These are phyloP conservation scores for Coemansia sp. DNA, from an alignment of 192 early-diverging fungal genomes.

Conservation along the genomic window DNA sequence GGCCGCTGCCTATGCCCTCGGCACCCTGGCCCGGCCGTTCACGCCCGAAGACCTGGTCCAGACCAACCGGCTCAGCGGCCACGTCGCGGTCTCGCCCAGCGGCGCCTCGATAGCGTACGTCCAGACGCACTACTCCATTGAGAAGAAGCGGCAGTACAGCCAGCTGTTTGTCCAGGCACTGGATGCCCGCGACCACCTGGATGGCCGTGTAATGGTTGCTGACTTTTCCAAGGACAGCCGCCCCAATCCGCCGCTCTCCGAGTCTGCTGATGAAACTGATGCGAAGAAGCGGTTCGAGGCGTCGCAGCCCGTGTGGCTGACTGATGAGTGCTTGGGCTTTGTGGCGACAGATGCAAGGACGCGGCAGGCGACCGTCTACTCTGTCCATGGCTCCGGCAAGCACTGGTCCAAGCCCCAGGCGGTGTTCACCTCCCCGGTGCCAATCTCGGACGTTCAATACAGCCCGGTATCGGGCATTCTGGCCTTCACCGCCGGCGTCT, in stretches of 20 bases:
- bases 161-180: conserved; percentile 41
- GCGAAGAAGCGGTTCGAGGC: conserved; percentile 16
- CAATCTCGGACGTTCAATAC: conserved; percentile 60
- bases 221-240: conserved; percentile 24
- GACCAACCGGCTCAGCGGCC: conserved; percentile 56
- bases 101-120: conserved; percentile 55
- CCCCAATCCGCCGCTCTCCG: conserved; percentile 16
- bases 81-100: conserved; percentile 53
- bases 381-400: conserved; percentile 37
- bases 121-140: conserved; percentile 58
- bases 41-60: conserved; percentile 62
- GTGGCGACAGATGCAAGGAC: conserved; percentile 16
- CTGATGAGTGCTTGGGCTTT: conserved; percentile 27
- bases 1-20: conserved; percentile 14
- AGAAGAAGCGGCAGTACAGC: conserved; percentile 53
- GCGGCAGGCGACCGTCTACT: conserved; percentile 46
- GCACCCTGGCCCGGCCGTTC: conserved; percentile 40
- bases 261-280: neutral
- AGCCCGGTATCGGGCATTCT: conserved; percentile 48
- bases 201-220: conserved; percentile 4
- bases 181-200: neutral
- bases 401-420: conserved; percentile 46
- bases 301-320: conserved; percentile 49
- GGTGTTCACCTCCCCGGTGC: conserved; percentile 31
- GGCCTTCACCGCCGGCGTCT: conserved; percentile 68